Evolutionary conservation across 345 rosid genomes (phyloP), one percentile per base, ranked within the genome.

Genomic region (Eucalyptus coolabah): DNA sequence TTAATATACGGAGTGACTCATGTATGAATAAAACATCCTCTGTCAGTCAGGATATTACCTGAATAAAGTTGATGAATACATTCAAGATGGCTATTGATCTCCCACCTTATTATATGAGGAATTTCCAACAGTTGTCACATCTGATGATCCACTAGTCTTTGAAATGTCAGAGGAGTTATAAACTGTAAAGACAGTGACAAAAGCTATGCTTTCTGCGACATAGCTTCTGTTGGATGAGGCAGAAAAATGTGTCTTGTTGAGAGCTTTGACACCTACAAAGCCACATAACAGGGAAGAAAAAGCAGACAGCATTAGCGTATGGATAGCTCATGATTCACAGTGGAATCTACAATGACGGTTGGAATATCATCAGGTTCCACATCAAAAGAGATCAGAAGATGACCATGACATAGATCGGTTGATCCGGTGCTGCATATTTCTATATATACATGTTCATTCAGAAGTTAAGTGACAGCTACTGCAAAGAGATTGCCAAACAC

Each of bases 111-210:
- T 94, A 86, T 94, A 97, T 3, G 95, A 95, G 89, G 93, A 94
- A 93, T 94, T 96, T 91, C 98, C 99, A 88, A 96, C 96, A 49
- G 95, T 92, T 88, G 96, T 94, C 93, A 89, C 53, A 89, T 88
- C 91, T 12, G 95, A 90, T 45, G 94, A 92, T 92, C 92, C 92
- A 91, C 86, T 87, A 91, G 92, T 88, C 54, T 56, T 89, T n/a
- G 45, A 91, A 80, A 44, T 81, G 86, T 89, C 93, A 26, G 88
- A 49, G 26, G 96, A 91, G 51, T 96, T 94, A 90, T 96, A 97
- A 50, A 96, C 87, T 44, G 98, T 92, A 90, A 97, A 98, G 51
- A 98, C 97, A 42, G 98, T 95, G 37, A 96, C 98, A 90, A 96
- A 93, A 21, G 97, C 80, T 90, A 96, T 87, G 54, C 91, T 90